Percentiles rank a stretch among this genome's conserved stretches.
Evolutionary conservation across 495 filamentous ascomycete species (phyloP).

Genomic region (Hypoxylon fragiforme): DNA sequence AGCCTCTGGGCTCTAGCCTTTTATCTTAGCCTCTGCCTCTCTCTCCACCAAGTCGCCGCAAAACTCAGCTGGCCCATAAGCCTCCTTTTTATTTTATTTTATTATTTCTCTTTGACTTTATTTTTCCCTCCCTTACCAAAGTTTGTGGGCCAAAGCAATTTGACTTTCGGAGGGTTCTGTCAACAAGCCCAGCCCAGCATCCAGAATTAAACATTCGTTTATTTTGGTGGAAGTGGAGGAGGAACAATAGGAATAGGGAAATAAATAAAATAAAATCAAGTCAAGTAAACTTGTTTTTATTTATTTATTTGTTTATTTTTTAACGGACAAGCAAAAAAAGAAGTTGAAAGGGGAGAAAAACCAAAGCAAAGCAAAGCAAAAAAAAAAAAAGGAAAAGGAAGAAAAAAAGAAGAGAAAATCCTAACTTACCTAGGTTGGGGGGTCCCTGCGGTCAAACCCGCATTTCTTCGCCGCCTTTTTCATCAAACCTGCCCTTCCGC

Average conservation of each 20-base stretch:
- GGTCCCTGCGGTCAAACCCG: conserved; percentile 35
- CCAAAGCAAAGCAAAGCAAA: conserved; percentile 4
- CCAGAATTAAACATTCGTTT: conserved; percentile 16
- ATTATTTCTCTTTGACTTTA: conserved; percentile 11
- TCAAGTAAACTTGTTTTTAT: not conserved
- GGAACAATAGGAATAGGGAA: conserved; percentile 5
- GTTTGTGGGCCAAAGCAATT: conserved; percentile 2
- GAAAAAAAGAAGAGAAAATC: conserved; percentile 19
- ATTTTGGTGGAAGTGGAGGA: conserved; percentile 22
- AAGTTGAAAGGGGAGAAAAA: conserved; percentile 14
- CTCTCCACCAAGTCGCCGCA: not conserved
- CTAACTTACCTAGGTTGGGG: conserved; percentile 33
- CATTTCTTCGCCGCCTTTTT: conserved; percentile 37
- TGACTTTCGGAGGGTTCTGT: conserved; percentile 21
- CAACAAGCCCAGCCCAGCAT: conserved; percentile 8
- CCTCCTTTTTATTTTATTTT: conserved; percentile 1
- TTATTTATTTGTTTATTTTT: not conserved
- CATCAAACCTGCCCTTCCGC: conserved; percentile 21
- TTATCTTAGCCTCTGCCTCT: not conserved
- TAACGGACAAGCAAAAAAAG: conserved; percentile 1
- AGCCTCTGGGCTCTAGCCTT: conserved; percentile 6
- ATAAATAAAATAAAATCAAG: conserved; percentile 16
- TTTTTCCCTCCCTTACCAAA: conserved; percentile 13
- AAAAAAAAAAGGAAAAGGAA: conserved; percentile 6
- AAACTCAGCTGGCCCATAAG: conserved; percentile 5